These are phyloP conservation scores for Cryptococcus maquisensis DNA, from an alignment of 1,284 basidiomycete genomes.

Conservation along the genomic window DNA sequence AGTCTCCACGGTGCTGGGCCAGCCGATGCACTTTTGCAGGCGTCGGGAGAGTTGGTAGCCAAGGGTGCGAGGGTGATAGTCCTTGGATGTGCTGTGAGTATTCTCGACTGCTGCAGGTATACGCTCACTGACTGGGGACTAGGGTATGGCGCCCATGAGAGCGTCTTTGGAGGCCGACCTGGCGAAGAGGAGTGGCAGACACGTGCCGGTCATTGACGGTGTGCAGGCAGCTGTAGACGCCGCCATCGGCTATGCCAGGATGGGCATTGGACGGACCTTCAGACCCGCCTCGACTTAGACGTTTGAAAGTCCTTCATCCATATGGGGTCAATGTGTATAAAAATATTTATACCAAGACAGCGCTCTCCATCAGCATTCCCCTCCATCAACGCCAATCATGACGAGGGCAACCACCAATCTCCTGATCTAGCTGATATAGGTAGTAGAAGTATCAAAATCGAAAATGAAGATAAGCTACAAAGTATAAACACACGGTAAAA, in stretches of 20 bases:
- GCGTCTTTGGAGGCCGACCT: slow-evolving; percentile 1
- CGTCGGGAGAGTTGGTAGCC: slow-evolving; percentile 4
- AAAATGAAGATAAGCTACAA: too few relatives aligned
- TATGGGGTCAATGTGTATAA: too few relatives aligned
- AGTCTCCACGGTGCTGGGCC: slow-evolving; percentile 12
- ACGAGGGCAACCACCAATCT: too few relatives aligned
- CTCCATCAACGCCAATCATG: too few relatives aligned
- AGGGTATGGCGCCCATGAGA: slow-evolving; percentile 20
- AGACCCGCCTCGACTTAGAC: background rate
- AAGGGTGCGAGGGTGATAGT: slow-evolving; percentile 15
- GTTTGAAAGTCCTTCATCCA: too few relatives aligned
- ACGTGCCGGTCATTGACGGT: slow-evolving; percentile 14
- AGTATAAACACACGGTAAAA: too few relatives aligned
- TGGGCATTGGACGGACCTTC: slow-evolving; percentile 2
- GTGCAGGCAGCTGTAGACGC: slow-evolving; percentile 15
- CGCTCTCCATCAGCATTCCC: too few relatives aligned
- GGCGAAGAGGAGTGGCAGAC: background rate
- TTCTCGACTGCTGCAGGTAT: background rate
- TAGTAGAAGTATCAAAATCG: too few relatives aligned
- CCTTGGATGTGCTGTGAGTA: slow-evolving; percentile 15
- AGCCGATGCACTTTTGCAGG: slow-evolving; percentile 2
- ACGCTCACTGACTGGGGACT: background rate
- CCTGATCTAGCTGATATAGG: too few relatives aligned
- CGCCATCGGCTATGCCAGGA: slow-evolving; percentile 9
- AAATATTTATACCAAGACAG: too few relatives aligned